Conservation (phyloP, 805 yeast species). For the Metschnikowia sp. region DNA sequence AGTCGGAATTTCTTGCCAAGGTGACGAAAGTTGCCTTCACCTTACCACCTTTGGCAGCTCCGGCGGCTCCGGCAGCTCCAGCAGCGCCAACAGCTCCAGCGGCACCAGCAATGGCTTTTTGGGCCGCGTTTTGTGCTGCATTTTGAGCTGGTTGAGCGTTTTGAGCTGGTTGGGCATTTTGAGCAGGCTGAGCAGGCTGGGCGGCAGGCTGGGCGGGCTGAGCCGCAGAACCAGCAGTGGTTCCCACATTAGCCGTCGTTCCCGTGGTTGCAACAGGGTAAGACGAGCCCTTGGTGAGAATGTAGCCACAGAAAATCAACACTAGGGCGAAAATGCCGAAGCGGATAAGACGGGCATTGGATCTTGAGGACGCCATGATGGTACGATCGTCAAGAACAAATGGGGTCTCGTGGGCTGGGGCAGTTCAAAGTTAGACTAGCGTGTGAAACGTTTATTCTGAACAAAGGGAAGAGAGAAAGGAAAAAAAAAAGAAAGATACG, state of each 20-base stretch:
- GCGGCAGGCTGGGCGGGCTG: not conserved
- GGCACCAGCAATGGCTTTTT: constrained; percentile 1
- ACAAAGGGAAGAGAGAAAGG: not conserved
- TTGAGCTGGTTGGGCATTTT: not conserved
- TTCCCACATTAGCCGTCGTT: not conserved
- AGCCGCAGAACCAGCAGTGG: not conserved
- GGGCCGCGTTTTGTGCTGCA: constrained; percentile 1
- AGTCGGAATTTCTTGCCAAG: constrained; percentile 72
- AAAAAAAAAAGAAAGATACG: not conserved
- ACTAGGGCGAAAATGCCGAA: constrained; percentile 47
- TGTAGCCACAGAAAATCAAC: constrained; percentile 45
- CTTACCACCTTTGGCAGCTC: constrained; percentile 21
- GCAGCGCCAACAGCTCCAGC: constrained; percentile 5
- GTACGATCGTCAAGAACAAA: constrained; percentile 1
- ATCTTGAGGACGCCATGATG: constrained; percentile 30
- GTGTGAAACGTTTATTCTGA: not conserved
- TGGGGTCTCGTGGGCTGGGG: no score
- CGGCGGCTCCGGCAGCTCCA: constrained; percentile 5
- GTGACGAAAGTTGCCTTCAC: constrained; percentile 80
- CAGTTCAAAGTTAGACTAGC: not conserved
- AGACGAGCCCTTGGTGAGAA: constrained; percentile 47
- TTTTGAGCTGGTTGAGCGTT: not conserved
- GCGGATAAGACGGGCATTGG: constrained; percentile 47
- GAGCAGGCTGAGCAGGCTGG: not conserved
- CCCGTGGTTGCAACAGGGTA: constrained; percentile 14